Percentiles rank a stretch among this genome's conserved stretches.
Evolutionary conservation across 192 early-diverging fungal species (phyloP).

Genomic region (Coemansia javaensis): DNA sequence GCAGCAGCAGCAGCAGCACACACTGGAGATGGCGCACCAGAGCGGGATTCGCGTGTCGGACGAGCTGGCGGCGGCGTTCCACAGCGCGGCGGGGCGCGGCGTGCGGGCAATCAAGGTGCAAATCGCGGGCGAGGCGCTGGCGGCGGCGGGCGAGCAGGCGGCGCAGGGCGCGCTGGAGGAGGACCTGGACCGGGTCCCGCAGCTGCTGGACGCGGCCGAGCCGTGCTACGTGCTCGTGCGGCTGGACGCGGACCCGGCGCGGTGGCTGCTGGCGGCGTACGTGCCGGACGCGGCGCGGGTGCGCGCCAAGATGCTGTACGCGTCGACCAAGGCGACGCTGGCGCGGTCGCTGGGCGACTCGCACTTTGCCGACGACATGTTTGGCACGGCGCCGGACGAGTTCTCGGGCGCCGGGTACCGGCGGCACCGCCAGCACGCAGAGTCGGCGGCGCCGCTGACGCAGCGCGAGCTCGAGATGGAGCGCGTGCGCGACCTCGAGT

Average conservation of each 20-base stretch:
- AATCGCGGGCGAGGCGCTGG: slow-evolving; percentile 48
- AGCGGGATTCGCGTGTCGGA: slow-evolving; percentile 43
- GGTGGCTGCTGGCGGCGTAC: slow-evolving; percentile 74
- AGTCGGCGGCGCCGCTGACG: slow-evolving; percentile 74
- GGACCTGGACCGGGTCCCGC: slow-evolving; percentile 52
- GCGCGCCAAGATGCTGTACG: slow-evolving; percentile 93
- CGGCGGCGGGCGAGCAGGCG: slow-evolving; percentile 28
- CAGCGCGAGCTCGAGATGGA: slow-evolving; percentile 78
- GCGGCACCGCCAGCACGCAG: slow-evolving; percentile 25
- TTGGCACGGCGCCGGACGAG: slow-evolving; percentile 57
- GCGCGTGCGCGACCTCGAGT: slow-evolving; percentile 40
- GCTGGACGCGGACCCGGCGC: slow-evolving; percentile 50
- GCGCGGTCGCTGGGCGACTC: slow-evolving; percentile 75
- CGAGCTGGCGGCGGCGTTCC: slow-evolving; percentile 11
- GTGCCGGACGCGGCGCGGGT: slow-evolving; percentile 79
- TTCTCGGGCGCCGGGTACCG: slow-evolving; percentile 30
- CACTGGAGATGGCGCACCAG: slow-evolving; percentile 45
- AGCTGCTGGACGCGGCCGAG: slow-evolving; percentile 51
- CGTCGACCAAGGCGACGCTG: slow-evolving; percentile 75
- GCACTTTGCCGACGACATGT: slow-evolving; percentile 76
- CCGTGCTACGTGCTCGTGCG: slow-evolving; percentile 68
- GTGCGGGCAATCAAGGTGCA: slow-evolving; percentile 50
- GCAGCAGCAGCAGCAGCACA: too few relatives aligned
- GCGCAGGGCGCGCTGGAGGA: slow-evolving; percentile 45
- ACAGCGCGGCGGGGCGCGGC: slow-evolving; percentile 11